Percentiles rank a stretch among this genome's conserved stretches.
phyloP scores from a whole-genome alignment of 2,329 filamentous ascomycete species.

The Fusarium sp. region DNA sequence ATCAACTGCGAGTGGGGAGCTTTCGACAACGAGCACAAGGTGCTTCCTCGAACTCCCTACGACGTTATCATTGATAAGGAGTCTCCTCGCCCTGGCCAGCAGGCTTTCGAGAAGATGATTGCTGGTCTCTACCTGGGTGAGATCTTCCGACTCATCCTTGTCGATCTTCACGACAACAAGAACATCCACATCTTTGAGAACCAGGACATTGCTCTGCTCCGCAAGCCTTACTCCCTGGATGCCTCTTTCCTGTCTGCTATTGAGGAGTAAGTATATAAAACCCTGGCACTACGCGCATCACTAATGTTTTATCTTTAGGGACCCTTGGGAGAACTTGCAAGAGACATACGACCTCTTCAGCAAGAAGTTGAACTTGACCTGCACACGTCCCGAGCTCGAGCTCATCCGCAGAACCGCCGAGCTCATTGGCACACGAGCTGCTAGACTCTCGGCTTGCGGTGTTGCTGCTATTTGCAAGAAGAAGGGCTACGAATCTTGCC shows the following conservation, averaged over 20 bases:
- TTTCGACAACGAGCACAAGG: conserved; percentile 92
- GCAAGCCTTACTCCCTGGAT: conserved; percentile 90
- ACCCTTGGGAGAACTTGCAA: conserved; percentile 94
- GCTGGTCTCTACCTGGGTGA: conserved; percentile 94
- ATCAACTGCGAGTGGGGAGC: conserved; percentile 99
- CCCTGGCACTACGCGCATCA: not conserved
- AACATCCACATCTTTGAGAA: conserved; percentile 82
- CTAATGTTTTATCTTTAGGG: conserved; percentile 63
- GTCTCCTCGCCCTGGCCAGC: conserved; percentile 92
- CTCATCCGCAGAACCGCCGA: conserved; percentile 90
- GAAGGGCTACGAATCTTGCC: conserved; percentile 88
- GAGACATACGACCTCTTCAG: conserved; percentile 89
- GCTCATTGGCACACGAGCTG: conserved; percentile 93
- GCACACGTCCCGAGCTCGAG: conserved; percentile 84
- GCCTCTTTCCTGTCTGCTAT: conserved; percentile 93
- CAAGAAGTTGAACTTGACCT: conserved; percentile 77
- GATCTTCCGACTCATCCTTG: conserved; percentile 88
- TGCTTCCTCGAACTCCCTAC: conserved; percentile 87
- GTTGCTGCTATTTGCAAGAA: conserved; percentile 97
- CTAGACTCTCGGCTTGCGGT: conserved; percentile 92
- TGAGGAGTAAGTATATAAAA: conserved; percentile 76
- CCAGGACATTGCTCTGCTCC: conserved; percentile 84
- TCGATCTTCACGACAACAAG: conserved; percentile 86
- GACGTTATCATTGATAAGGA: conserved; percentile 90
- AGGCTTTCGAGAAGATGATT: conserved; percentile 98